Evolutionary conservation across 2,329 filamentous ascomycete species (phyloP), one percentile per base, ranked within the genome.

Genomic region (Alternaria sp.): DNA sequence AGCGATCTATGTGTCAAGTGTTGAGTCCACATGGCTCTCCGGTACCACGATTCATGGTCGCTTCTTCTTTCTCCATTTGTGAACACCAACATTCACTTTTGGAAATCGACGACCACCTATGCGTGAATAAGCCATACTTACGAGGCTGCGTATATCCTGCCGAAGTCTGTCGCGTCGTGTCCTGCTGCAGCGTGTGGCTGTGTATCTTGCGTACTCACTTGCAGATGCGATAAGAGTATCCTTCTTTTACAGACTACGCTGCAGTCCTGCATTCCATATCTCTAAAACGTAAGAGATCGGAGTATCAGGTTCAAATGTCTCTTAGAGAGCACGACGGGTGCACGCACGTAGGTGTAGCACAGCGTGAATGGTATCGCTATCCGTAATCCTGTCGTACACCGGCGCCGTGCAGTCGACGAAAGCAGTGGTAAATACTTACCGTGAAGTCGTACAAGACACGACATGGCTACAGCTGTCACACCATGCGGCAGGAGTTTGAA

Each of bases 1-100:
- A 96, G 91, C 66, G 94, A 97, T 83, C 80, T 97, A 45, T 93
- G 90, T 73, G 85, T 94, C 14, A 84, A 80, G 67, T 82, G 86
- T 65, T 89, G 71, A 72, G 7, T 15, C 30, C 6, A 11, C 5
- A 51, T 37, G 46, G 12, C 23, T 46, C 20, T 33, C 28, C n/a
- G 45, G 18, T 37, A 20, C 28, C 14, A 3, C 28, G 51, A 25
- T 21, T 25, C 33, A 15, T 18, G 6, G n/a, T 4, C 11, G 21
- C 21, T 25, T 43, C 30, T 28, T 30, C 28, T 30, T 33, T 33
- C 43, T 21, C 10, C 20, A 45, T 21, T 8, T 12, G 21, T 51
- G 25, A 23, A 33, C 28, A 30, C 21, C 45, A 47, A 18, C 14
- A 7, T 20, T 8, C 49, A 33, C 12, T 51, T 23, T 14, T 14